Percentiles rank a stretch among this genome's conserved stretches.
These are phyloP conservation scores for Brassica carinata DNA, from an alignment of 345 rosid species.

Conservation along the genomic window DNA sequence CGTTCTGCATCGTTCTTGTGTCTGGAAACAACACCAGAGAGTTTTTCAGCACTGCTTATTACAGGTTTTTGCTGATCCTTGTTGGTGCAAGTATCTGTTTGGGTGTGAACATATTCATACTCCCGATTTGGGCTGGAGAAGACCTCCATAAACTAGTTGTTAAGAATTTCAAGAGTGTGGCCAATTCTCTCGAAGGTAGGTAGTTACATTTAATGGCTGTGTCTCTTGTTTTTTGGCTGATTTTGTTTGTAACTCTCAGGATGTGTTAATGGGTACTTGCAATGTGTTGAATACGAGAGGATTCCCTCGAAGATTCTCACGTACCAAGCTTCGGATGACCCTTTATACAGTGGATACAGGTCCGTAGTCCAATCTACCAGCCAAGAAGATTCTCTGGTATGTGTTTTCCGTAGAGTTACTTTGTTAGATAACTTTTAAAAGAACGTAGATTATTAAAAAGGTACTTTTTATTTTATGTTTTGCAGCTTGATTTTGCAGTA, in stretches of 20 bases:
- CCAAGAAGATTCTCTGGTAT: conserved; percentile 87
- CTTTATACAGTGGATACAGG: conserved; percentile 76
- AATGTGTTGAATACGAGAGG: conserved; percentile 78
- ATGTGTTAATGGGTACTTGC: conserved; percentile 75
- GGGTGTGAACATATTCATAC: conserved; percentile 60
- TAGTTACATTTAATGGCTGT: conserved; percentile 12
- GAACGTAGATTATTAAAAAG: not conserved
- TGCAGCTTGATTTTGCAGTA: conserved; percentile 71
- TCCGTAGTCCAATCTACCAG: conserved; percentile 79
- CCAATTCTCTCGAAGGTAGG: conserved; percentile 80
- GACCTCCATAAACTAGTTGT: conserved; percentile 87
- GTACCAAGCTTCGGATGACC: conserved; percentile 91
- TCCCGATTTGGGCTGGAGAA: conserved; percentile 93
- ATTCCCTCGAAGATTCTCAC: conserved; percentile 84
- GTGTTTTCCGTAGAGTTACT: not conserved
- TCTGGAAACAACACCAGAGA: conserved; percentile 64
- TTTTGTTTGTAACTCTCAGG: conserved; percentile 45
- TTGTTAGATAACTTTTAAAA: not conserved
- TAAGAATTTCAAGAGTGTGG: conserved; percentile 81
- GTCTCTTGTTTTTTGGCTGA: conserved; percentile 5
- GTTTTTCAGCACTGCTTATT: conserved; percentile 59
- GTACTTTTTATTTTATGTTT: not conserved
- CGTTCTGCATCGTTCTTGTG: conserved; percentile 82
- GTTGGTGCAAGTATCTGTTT: conserved; percentile 71
- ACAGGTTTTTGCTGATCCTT: conserved; percentile 63